Evolutionary conservation across 371 early-diverging fungal genomes (phyloP), one percentile per base, ranked within the genome.

Genomic region (Mucor mucedo): DNA sequence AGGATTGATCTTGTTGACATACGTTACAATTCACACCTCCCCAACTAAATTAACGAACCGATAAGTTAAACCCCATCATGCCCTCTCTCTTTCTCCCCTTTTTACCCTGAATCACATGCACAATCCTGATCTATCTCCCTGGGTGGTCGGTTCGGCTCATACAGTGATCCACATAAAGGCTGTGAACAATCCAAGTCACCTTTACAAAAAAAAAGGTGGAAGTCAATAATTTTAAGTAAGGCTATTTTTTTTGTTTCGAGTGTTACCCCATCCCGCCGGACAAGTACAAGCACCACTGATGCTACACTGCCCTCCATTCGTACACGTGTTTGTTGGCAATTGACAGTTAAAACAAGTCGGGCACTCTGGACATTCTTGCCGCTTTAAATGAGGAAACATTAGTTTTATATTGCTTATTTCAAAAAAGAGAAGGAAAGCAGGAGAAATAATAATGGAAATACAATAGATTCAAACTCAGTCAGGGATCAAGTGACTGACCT

Each of bases 291-390:
- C 62, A 39, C 82, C 82, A 49, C 72, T 74, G 7, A 55, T 42
- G 32, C 71, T 73, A 41, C 82, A 81, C n/a, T 6, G 21, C n/a
- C 82, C 82, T 10, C 77, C 82, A 56, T 81, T 81, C 2, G 55
- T 60, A 55, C 82, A 81, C n/a, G 32, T 54, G 50, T 76, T 70
- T 30, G 71, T 71, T 2, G 75, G 69, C 14, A 77, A 50, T 56
- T 81, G 78, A 42, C 82, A 81, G 39, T 78, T 81, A 41, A 81
- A 81, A 29, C 82, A 81, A 2, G 72, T 73, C 9, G 82, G 82
- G 60, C 82, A 81, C 42, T 72, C 80, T n/a, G 78, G 82, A 53
- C 79, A 78, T 28, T 70, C 74, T 48, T 55, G 69, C 13, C 61
- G 49, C 50, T 59, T 65, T 30, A 52, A 57, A 16, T 57, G 57